These are phyloP conservation scores for Poteriospumella lacustris DNA, from an alignment of 108 stramenopile genomes.

Conservation along the genomic window DNA sequence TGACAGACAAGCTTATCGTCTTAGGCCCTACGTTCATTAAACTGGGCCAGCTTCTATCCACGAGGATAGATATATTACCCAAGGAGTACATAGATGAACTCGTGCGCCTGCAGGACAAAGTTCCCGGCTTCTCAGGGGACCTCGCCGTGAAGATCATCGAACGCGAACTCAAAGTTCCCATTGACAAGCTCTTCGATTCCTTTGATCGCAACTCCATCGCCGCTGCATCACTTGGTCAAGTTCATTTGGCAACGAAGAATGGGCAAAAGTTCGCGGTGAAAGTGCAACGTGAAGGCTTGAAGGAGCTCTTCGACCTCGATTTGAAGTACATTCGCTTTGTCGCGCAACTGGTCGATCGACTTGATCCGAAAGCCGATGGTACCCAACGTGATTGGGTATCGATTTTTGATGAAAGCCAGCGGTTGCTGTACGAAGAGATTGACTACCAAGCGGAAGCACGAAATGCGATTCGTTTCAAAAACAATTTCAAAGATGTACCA, in stretches of 20 bases:
- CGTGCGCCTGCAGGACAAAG: conserved; percentile 82
- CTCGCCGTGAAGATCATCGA: conserved; percentile 76
- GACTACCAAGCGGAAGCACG: conserved; percentile 85
- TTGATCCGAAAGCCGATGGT: conserved; percentile 90
- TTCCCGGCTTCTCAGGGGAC: conserved; percentile 77
- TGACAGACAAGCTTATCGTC: conserved; percentile 71
- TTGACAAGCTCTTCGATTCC: conserved; percentile 65
- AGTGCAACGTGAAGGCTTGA: conserved; percentile 83
- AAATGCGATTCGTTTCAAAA: conserved; percentile 73
- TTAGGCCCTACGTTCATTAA: conserved; percentile 92
- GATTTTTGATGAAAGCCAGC: conserved; percentile 81
- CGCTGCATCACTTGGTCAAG: conserved; percentile 88
- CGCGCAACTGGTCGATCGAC: conserved; percentile 78
- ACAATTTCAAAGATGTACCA: conserved; percentile 72
- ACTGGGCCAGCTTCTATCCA: conserved; percentile 86
- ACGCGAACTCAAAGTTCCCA: conserved; percentile 67
- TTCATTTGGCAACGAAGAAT: conserved; percentile 39
- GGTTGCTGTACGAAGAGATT: conserved; percentile 81
- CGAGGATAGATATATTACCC: conserved; percentile 82
- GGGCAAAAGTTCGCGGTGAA: conserved; percentile 83
- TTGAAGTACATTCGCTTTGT: conserved; percentile 79
- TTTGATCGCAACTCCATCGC: conserved; percentile 75
- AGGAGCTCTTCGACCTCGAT: conserved; percentile 88
- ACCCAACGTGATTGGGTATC: conserved; percentile 82
- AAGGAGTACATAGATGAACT: conserved; percentile 78